phyloP scores from a whole-genome alignment of 257 asterid species.

The Petunia axillaris region DNA sequence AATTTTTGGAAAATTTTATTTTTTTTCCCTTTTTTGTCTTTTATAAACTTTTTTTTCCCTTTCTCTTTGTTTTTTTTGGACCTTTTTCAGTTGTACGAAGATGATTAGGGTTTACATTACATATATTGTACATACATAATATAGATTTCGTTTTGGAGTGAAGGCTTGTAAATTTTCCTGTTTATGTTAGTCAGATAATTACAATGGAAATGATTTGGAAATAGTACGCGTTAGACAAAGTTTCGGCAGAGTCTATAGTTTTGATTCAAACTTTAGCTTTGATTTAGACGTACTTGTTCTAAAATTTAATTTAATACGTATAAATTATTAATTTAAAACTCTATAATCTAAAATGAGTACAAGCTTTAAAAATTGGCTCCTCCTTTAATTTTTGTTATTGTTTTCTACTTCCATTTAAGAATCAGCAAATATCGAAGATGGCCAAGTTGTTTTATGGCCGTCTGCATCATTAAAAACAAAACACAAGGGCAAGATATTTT shows the following conservation, averaged over 20 bases:
- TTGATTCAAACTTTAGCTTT: no score
- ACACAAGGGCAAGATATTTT: not conserved
- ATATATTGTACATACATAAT: not conserved
- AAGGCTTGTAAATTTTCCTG: not conserved
- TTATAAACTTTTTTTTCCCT: no score
- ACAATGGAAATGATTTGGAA: not conserved
- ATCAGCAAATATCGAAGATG: not conserved
- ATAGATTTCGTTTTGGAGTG: conserved; percentile 21
- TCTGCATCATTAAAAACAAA: not conserved
- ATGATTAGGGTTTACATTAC: not conserved
- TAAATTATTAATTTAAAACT: no score
- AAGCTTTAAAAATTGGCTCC: no score
- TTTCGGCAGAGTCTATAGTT: no score
- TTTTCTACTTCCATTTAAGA: no score
- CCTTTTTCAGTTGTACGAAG: not conserved
- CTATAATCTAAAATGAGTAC: no score
- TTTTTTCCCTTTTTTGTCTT: no score
- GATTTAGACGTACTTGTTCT: no score
- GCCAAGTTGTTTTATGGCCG: not conserved
- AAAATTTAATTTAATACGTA: no score
- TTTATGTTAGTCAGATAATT: not conserved
- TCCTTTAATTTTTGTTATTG: no score
- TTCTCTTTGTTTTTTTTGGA: not conserved
- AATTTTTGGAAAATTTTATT: not conserved
- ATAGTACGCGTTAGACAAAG: not conserved